Percentiles rank a stretch among this genome's conserved stretches.
Conservation (phyloP, 495 filamentous ascomycete species). For the Hypoxylon crocopeplum region DNA sequence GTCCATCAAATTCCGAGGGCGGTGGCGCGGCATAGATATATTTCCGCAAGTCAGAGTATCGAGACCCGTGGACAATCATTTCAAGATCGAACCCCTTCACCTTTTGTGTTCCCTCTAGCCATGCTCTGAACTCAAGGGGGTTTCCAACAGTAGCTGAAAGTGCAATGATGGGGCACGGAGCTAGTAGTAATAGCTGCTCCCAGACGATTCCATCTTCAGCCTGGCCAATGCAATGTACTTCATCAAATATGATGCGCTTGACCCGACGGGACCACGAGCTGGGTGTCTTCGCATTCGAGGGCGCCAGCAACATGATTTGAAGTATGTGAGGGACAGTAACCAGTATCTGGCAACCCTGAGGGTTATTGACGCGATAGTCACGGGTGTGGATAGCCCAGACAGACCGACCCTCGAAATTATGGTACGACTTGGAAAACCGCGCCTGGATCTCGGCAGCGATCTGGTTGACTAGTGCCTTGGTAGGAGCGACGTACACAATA, state of each 20-base stretch:
- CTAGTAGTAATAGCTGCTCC: conserved; percentile 78
- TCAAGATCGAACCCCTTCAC: conserved; percentile 57
- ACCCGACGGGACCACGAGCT: conserved; percentile 68
- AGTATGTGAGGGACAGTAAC: conserved; percentile 81
- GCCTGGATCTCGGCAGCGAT: conserved; percentile 75
- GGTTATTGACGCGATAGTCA: conserved; percentile 74
- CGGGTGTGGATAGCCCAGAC: conserved; percentile 83
- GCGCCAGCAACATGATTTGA: conserved; percentile 77
- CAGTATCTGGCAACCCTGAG: conserved; percentile 73
- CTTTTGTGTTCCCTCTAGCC: conserved; percentile 68
- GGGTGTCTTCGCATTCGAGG: conserved; percentile 62
- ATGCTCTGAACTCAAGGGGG: conserved; percentile 70
- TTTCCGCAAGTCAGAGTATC: conserved; percentile 79
- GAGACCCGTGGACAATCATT: conserved; percentile 68
- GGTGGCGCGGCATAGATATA: conserved; percentile 64
- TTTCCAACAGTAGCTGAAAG: conserved; percentile 84
- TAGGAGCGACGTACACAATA: conserved; percentile 80
- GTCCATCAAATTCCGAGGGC: conserved; percentile 62
- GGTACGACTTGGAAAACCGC: conserved; percentile 68
- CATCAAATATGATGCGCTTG: conserved; percentile 81
- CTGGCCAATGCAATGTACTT: conserved; percentile 82
- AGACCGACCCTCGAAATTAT: conserved; percentile 60
- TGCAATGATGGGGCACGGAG: conserved; percentile 80
- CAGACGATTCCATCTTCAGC: conserved; percentile 79
- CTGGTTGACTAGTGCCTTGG: conserved; percentile 83